Evolutionary conservation across 2,329 filamentous ascomycete species (phyloP).

Genomic region (Apiospora aurea): DNA sequence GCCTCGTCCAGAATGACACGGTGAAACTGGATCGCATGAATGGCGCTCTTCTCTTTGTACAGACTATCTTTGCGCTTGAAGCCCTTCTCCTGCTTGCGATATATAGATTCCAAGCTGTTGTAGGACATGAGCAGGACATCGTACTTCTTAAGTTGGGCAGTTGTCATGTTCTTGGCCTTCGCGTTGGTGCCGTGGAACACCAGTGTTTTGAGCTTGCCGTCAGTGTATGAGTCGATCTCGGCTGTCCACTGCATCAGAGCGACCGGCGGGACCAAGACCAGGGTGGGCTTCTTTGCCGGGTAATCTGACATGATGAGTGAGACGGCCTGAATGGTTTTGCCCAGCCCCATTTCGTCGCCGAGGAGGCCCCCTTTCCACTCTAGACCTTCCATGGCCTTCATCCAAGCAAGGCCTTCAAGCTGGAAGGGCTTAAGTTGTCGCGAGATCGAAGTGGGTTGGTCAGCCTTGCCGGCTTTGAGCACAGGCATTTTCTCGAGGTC

Average conservation of each 20-base stretch:
- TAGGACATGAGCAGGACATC: slow-evolving; percentile 98
- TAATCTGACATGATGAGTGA: slow-evolving; percentile 98
- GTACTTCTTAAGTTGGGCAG: slow-evolving; percentile 79
- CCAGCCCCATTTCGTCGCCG: slow-evolving; percentile 98
- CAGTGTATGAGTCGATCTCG: slow-evolving; percentile 82
- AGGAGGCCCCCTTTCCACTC: slow-evolving; percentile 88
- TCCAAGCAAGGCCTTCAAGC: slow-evolving; percentile 92
- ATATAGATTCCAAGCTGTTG: slow-evolving; percentile 88
- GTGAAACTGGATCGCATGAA: slow-evolving; percentile 88
- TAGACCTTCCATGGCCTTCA: slow-evolving; percentile 86
- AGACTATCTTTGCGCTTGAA: slow-evolving; percentile 82
- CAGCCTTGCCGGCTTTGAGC: slow-evolving; percentile 67
- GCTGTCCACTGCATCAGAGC: slow-evolving; percentile 95
- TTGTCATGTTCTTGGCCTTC: slow-evolving; percentile 78
- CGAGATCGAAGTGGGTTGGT: slow-evolving; percentile 79
- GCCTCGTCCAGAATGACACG: slow-evolving; percentile 94
- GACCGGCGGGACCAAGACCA: slow-evolving; percentile 91
- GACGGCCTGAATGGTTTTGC: slow-evolving; percentile 98
- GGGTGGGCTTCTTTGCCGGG: slow-evolving; percentile 79
- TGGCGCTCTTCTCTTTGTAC: slow-evolving; percentile 79
- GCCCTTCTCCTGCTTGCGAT: slow-evolving; percentile 90
- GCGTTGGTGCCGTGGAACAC: slow-evolving; percentile 88
- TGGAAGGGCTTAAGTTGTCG: slow-evolving; percentile 92
- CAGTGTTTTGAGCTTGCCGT: slow-evolving; percentile 88
- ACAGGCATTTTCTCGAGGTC: slow-evolving; percentile 72